These are phyloP conservation scores for Thermoascus crustaceus DNA, from an alignment of 2,329 filamentous ascomycete genomes.

Conservation along the genomic window DNA sequence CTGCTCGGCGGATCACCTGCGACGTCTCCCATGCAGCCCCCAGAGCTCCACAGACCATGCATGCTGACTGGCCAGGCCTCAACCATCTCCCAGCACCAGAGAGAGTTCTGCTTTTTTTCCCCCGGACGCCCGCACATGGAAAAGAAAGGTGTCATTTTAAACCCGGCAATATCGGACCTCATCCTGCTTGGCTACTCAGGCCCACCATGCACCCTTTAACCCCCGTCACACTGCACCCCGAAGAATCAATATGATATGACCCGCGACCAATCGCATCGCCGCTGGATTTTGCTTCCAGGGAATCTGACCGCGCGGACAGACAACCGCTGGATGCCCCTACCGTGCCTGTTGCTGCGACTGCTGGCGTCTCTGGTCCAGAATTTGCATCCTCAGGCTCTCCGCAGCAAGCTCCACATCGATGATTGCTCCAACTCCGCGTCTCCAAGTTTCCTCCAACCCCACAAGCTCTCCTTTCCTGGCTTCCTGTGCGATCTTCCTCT, in stretches of 20 bases:
- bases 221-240: no score
- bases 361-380: constrained; percentile 52
- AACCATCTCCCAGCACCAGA: neutral
- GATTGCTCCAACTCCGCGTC: constrained; percentile 64
- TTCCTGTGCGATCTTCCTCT: constrained; percentile 62
- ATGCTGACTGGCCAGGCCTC: neutral
- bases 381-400: constrained; percentile 60
- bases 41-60: neutral
- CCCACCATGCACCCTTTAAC: neutral
- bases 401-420: constrained; percentile 82
- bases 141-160: neutral
- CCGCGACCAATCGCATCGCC: no score
- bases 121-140: neutral
- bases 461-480: constrained; percentile 63
- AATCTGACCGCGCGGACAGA: no score
- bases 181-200: neutral
- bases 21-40: neutral
- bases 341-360: constrained; percentile 26
- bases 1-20: no score
- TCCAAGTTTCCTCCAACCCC: constrained; percentile 71
- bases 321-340: no score
- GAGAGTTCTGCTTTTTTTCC: neutral
- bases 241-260: no score
- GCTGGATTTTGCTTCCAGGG: no score
- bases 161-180: neutral